A percentile compares a stretch with the other conserved stretches of the same genome.
phyloP scores from a whole-genome alignment of 1,284 basidiomycete genomes.

The Rhodotorula mucilaginosa region DNA sequence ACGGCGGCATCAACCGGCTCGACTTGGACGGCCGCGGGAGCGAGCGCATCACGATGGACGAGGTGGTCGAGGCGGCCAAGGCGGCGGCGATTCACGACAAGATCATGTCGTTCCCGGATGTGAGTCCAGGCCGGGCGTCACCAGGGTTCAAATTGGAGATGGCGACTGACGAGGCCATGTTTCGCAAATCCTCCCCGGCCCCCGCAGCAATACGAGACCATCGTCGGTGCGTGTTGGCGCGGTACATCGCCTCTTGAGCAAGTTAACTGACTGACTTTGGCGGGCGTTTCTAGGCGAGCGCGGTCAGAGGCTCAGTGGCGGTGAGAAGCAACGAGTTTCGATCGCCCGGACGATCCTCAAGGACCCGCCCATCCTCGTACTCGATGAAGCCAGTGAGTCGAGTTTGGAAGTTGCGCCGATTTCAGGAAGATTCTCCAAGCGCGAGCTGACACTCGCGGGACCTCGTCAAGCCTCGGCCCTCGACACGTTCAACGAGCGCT shows the following conservation, averaged over 20 bases:
- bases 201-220: constrained; percentile 62
- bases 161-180: background rate
- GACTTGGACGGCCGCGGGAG: constrained; percentile 54
- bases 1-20: constrained; percentile 37
- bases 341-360: constrained; percentile 83
- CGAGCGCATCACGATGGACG: constrained; percentile 60
- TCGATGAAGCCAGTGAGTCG: constrained; percentile 44
- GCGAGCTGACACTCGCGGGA: background rate
- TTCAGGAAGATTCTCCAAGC: background rate
- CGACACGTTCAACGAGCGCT: constrained; percentile 77
- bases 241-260: no score
- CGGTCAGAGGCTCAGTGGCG: constrained; percentile 64
- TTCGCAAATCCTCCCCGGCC: no score
- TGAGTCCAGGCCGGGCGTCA: background rate
- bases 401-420: background rate
- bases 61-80: constrained; percentile 68
- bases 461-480: constrained; percentile 57
- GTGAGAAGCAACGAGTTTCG: constrained; percentile 58
- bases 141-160: no score
- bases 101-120: constrained; percentile 70
- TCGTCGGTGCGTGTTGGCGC: constrained; percentile 53
- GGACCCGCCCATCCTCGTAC: constrained; percentile 56
- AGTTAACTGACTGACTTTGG: background rate
- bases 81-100: constrained; percentile 80
- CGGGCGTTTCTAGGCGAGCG: constrained; percentile 55